phyloP scores from a whole-genome alignment of 75 land plant species.

The Isoetes taiwanensis region DNA sequence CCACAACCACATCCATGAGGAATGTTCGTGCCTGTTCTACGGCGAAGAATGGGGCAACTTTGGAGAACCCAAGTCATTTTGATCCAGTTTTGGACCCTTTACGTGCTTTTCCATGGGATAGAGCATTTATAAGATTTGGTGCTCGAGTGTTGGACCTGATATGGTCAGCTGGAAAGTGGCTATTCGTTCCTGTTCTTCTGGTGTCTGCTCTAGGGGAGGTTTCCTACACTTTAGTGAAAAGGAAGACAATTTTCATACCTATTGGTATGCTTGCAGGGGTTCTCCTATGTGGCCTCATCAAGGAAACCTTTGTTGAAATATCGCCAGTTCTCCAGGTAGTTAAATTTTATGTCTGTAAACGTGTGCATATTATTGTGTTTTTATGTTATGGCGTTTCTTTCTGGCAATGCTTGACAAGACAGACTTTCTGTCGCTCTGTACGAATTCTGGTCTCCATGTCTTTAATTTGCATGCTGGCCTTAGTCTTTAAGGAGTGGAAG shows the following conservation, averaged over 20 bases:
- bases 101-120: slow-evolving; percentile 66
- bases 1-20: too few relatives aligned
- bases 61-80: too few relatives aligned
- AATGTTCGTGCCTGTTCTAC: too few relatives aligned
- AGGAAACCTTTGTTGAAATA: slow-evolving; percentile 26
- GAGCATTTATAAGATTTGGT: slow-evolving; percentile 18
- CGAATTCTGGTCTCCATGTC: too few relatives aligned
- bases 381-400: neutral
- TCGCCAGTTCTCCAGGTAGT: slow-evolving; percentile 33
- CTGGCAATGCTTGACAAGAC: neutral
- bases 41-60: too few relatives aligned
- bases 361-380: neutral
- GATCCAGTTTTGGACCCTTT: too few relatives aligned
- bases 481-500: too few relatives aligned
- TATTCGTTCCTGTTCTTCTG: slow-evolving; percentile 43
- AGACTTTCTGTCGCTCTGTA: too few relatives aligned
- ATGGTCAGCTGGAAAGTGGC: slow-evolving; percentile 39
- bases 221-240: slow-evolving; percentile 53
- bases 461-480: too few relatives aligned
- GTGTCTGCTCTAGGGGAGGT: slow-evolving; percentile 63
- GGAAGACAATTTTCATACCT: slow-evolving; percentile 35
- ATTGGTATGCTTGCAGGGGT: slow-evolving; percentile 45
- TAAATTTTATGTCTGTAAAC: neutral
- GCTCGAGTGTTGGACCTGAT: slow-evolving; percentile 32
- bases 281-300: slow-evolving; percentile 41